These are phyloP conservation scores for Trametes polyzona DNA, from an alignment of 1,284 basidiomycete species.

Conservation along the genomic window DNA sequence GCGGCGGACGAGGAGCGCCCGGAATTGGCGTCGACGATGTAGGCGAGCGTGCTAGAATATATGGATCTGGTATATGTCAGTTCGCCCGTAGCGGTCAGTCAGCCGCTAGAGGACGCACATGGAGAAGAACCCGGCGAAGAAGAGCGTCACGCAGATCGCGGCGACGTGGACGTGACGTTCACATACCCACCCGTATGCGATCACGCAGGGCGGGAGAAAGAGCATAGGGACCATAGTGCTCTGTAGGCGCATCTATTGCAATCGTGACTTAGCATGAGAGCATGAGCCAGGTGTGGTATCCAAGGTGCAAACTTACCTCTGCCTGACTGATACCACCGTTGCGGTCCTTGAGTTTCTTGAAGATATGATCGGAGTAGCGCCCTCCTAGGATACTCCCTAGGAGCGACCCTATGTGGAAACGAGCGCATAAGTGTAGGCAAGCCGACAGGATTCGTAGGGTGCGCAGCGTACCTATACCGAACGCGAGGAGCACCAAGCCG, in stretches of 20 bases:
- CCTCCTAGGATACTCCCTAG: constrained; percentile 78
- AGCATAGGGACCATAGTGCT: constrained; percentile 61
- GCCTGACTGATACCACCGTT: constrained; percentile 67
- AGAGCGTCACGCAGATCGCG: constrained; percentile 64
- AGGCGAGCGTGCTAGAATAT: constrained; percentile 73
- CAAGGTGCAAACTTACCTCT: constrained; percentile 59
- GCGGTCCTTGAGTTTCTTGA: constrained; percentile 55
- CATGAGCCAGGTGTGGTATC: no score
- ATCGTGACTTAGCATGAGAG: no score
- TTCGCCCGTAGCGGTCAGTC: background rate
- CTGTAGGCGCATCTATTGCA: constrained; percentile 76
- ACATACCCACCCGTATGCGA: constrained; percentile 81
- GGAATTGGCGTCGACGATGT: constrained; percentile 77
- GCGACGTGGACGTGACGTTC: constrained; percentile 66
- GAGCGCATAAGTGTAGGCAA: no score
- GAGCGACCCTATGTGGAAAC: constrained; percentile 42
- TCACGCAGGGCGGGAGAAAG: constrained; percentile 59
- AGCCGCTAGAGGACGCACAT: no score
- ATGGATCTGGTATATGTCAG: constrained; percentile 53
- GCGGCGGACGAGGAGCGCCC: constrained; percentile 75
- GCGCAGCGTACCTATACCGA: constrained; percentile 64
- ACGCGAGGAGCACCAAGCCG: constrained; percentile 79
- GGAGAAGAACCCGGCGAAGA: constrained; percentile 70
- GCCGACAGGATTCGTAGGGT: no score
- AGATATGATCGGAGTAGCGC: constrained; percentile 71